Percentiles rank a stretch among this genome's conserved stretches.
Evolutionary conservation across 1,284 basidiomycete species (phyloP).

Genomic region (Austroboletus sp.): DNA sequence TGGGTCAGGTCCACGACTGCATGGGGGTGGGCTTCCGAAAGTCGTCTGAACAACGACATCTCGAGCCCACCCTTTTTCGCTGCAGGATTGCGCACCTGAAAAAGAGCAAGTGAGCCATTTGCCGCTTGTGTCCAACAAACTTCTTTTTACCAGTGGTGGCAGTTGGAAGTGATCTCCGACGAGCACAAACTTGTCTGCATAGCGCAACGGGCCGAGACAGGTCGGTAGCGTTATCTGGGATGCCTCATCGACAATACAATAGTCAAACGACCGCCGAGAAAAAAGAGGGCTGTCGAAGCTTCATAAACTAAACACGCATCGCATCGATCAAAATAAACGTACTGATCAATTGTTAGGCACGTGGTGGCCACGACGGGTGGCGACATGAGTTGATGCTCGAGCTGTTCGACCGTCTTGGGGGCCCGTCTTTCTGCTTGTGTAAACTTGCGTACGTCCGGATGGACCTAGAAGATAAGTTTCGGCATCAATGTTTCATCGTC

Average conservation of each 20-base stretch:
- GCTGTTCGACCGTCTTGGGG: conserved; percentile 63
- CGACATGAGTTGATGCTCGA: conserved; percentile 73
- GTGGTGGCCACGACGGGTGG: conserved; percentile 95
- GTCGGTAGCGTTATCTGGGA: conserved; percentile 96
- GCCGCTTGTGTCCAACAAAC: not conserved
- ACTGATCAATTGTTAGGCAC: conserved; percentile 90
- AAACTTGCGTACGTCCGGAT: conserved; percentile 68
- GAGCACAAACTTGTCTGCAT: conserved; percentile 85
- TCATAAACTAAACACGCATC: not conserved
- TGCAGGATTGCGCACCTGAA: conserved; percentile 69
- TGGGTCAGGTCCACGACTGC: conserved; percentile 77
- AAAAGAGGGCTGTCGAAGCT: conserved; percentile 65
- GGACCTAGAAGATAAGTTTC: conserved; percentile 46
- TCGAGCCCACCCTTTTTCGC: conserved; percentile 86
- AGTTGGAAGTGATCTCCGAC: conserved; percentile 97
- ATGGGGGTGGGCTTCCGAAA: conserved; percentile 79
- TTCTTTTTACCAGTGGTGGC: conserved; percentile 69
- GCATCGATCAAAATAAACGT: conserved; percentile 27
- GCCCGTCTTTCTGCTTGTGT: conserved; percentile 54
- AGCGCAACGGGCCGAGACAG: conserved; percentile 87
- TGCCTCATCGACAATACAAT: conserved; percentile 97
- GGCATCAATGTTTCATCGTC: not conserved
- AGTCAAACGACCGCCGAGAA: conserved; percentile 80
- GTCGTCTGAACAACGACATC: conserved; percentile 80
- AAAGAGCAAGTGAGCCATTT: not conserved